These are phyloP conservation scores for Suillus cothurnatus DNA, from an alignment of 768 basidiomycete genomes.

Conservation along the genomic window DNA sequence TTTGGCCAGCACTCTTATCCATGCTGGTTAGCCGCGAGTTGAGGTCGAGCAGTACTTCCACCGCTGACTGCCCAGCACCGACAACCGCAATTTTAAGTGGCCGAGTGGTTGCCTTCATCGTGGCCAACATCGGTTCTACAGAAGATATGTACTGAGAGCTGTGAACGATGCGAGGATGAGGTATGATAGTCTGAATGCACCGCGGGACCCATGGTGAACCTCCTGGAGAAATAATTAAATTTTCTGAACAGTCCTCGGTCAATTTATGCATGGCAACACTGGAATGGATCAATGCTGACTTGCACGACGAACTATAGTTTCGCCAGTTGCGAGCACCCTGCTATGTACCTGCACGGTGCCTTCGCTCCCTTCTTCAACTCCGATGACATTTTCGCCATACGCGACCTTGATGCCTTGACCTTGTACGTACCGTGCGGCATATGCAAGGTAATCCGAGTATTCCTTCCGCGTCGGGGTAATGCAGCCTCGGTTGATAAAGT, in stretches of 20 bases:
- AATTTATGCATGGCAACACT: slow-evolving; percentile 2
- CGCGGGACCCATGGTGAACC: slow-evolving; percentile 47
- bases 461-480: slow-evolving; percentile 55
- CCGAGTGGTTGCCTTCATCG: slow-evolving; percentile 19
- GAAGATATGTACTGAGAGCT: slow-evolving; percentile 46
- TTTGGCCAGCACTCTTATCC: slow-evolving; percentile 20
- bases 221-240: slow-evolving; percentile 54
- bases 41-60: slow-evolving; percentile 49
- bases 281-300: slow-evolving; percentile 34
- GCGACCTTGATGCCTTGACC: slow-evolving; percentile 43
- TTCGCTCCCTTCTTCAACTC: slow-evolving; percentile 34
- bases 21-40: slow-evolving; percentile 40
- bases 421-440: slow-evolving; percentile 50
- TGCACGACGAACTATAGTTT: slow-evolving; percentile 35
- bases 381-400: slow-evolving; percentile 50
- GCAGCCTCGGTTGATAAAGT: slow-evolving; percentile 56
- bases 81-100: slow-evolving; percentile 47
- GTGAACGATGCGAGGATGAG: slow-evolving; percentile 43
- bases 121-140: slow-evolving; percentile 37
- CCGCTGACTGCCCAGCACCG: slow-evolving; percentile 51
- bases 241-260: slow-evolving; percentile 30
- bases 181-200: slow-evolving; percentile 32
- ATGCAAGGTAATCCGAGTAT: slow-evolving; percentile 55
- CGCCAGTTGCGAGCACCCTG: slow-evolving; percentile 37
- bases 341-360: slow-evolving; percentile 43